Evolutionary conservation across 257 asterid genomes (phyloP), one percentile per base, ranked within the genome.

Genomic region (Solanum medicagineum): DNA sequence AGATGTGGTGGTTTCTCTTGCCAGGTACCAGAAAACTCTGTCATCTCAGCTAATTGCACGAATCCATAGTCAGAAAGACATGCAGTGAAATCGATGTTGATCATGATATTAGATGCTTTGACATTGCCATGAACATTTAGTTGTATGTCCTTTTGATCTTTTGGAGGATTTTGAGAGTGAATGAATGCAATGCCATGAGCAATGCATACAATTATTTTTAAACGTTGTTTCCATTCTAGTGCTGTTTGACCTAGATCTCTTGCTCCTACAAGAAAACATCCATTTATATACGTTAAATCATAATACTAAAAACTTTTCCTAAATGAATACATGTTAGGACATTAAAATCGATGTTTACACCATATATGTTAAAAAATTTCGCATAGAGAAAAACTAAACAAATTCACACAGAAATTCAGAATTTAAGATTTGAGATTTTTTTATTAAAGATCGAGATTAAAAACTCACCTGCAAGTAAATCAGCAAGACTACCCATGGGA

Each of bases 401-500:
- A 36, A 36, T 36, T 36, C 42, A 36, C 42, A 5, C 0, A 36
- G 6, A 36, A 36, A 36, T 36, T 36, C 36, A 62, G 12, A 22
- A 62, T n/a, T 9, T 24, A 59, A 0, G 0, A 59, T 59, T 59
- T n/a, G n/a, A 59, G 0, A 59, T 12, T 59, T 59, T 20, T 2
- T 57, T 11, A 19, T 56, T 56, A 56, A 56, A 56, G 22, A 1
- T 9, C 7, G 29, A 4, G 32, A 59, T 4, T 0, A 24, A 11
- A 60, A 57, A 82, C 84, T 36, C 87, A 92, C 94, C 92, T 36
- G 87, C 65, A 83, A 92, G 95, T 85, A 92, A 83, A 87, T 91
- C 92, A 85, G 91, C 93, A 53, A 92, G 94, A 57, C 91, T 88
- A 60, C 95, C 95, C 95, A 92, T 92, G 66, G 95, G 94, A 85